A percentile compares a stretch with the other conserved stretches of the same genome.
Evolutionary conservation across 805 yeast genomes (phyloP).

Genomic region (Saturnispora dispora): DNA sequence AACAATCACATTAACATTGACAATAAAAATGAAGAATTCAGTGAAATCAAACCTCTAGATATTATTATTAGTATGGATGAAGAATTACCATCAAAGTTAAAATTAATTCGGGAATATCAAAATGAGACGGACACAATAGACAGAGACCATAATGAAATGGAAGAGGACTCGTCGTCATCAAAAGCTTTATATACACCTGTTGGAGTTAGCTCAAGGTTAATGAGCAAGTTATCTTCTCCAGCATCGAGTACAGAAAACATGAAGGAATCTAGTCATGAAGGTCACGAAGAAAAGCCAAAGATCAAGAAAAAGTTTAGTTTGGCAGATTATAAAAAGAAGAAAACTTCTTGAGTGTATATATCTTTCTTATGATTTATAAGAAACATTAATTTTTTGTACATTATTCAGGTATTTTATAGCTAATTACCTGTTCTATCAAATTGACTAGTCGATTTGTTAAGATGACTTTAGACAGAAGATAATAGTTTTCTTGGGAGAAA

Average conservation of each 20-base stretch:
- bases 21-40: background rate
- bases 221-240: conserved; percentile 1
- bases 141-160: conserved; percentile 1
- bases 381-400: background rate
- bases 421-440: background rate
- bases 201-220: conserved; percentile 6
- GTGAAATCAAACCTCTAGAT: conserved; percentile 1
- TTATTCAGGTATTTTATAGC: background rate
- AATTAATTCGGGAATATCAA: conserved; percentile 8
- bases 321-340: conserved; percentile 60
- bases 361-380: background rate
- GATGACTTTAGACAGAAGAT: background rate
- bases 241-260: background rate
- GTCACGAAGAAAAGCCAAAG: conserved; percentile 22
- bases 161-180: background rate
- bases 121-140: background rate
- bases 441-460: background rate
- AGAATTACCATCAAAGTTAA: conserved; percentile 10
- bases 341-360: conserved; percentile 9
- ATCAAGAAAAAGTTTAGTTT: conserved; percentile 55
- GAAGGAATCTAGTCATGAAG: background rate
- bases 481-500: background rate
- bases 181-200: conserved; percentile 11
- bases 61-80: conserved; percentile 5
- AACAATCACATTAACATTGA: background rate